Evolutionary conservation across 768 basidiomycete species (phyloP), one percentile per base, ranked within the genome.

Genomic region (Kwoniella heveanensis): DNA sequence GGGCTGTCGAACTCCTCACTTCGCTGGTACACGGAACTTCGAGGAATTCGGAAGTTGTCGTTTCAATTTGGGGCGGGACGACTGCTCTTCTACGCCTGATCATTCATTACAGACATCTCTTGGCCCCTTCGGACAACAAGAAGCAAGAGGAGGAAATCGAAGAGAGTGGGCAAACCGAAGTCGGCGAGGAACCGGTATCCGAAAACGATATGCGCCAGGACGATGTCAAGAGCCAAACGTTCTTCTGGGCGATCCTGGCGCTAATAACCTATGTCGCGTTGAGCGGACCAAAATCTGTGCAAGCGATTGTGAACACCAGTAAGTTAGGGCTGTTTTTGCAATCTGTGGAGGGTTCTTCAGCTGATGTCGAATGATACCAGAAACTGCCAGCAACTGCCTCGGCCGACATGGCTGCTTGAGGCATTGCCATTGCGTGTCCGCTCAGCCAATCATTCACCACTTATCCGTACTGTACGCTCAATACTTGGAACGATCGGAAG

Each of bases 1-100:
- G 61, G 51, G 47, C 46, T 5, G 26, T 66, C 2, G 58, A 66
- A 32, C 37, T 66, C 6, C 26, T 62, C 5, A 51, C 60, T 15
- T 27, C 56, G 7, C 21, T 66, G 26, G 27, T 60, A 5, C 55
- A 53, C 27, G n/a, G 26, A 0, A 57, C 60, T 3, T 17, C 54
- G 19, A 25, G 30, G 3, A 54, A 48, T 29, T 47, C 58, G 4
- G 26, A 17, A 15, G 9, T 1, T 2, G 17, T 62, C 8, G 10
- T 36, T 1, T 25, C 25, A 2, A 29, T 54, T 8, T 27, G n/a
- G 17, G 65, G 60, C 9, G 65, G 22, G 0, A 8, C 39, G 9
- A 3, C 19, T 17, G 39, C 39, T 44, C 39, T 44, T 17, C 39
- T 44, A 4, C 39, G 39, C 17, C 39, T 44, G 10, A 44, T 44